A percentile compares a stretch with the other conserved stretches of the same genome.
These are phyloP conservation scores for Yamadazyma kanchanaburiensis DNA, from an alignment of 1,139 yeast genomes.

Conservation along the genomic window DNA sequence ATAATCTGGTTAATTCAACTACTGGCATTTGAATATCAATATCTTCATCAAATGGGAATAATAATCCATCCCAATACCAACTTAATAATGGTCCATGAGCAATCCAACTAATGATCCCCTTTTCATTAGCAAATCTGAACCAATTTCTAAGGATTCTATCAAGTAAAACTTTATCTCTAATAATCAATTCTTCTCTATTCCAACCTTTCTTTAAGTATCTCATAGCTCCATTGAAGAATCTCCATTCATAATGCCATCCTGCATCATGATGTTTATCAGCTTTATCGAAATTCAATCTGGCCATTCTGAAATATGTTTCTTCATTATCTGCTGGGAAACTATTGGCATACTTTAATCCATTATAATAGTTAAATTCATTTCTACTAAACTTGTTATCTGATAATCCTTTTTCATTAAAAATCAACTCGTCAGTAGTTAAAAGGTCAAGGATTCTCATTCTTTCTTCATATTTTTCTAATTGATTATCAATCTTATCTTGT, in stretches of 20 bases:
- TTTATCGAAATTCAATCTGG: conserved; percentile 21
- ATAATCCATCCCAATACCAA: conserved; percentile 38
- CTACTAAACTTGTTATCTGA: conserved; percentile 13
- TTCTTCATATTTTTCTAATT: conserved; percentile 18
- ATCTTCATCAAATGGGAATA: conserved; percentile 37
- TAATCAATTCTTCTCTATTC: conserved; percentile 22
- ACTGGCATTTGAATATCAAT: conserved; percentile 38
- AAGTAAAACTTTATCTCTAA: conserved; percentile 23
- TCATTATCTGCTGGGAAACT: conserved; percentile 20
- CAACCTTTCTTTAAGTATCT: conserved; percentile 25
- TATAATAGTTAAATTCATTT: conserved; percentile 22
- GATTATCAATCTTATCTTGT: conserved; percentile 15
- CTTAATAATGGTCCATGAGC: conserved; percentile 43
- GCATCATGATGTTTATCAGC: conserved; percentile 21
- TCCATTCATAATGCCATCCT: conserved; percentile 44
- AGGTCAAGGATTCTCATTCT: conserved; percentile 9
- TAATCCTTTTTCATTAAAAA: conserved; percentile 16
- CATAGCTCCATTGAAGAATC: conserved; percentile 43
- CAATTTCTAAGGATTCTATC: conserved; percentile 31
- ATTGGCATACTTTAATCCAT: conserved; percentile 23
- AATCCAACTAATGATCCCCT: conserved; percentile 37
- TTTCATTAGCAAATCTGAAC: conserved; percentile 27
- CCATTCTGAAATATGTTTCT: conserved; percentile 32
- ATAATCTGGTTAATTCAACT: conserved; percentile 25
- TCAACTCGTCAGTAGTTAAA: conserved; percentile 18